Base-by-base conservation (phyloP, 108 stramenopile species). In the Skeletonema grethae region DNA sequence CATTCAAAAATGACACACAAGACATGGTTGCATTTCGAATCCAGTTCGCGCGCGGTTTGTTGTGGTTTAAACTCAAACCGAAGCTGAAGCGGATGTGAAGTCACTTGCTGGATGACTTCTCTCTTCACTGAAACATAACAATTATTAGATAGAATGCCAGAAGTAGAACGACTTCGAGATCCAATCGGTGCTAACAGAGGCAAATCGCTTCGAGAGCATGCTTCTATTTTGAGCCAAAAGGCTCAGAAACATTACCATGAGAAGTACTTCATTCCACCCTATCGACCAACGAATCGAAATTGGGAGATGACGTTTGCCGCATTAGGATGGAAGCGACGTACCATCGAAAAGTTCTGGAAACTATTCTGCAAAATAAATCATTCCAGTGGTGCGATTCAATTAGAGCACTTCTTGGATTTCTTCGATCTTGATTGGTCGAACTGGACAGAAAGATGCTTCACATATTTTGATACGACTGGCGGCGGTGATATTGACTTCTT, bases 401-500 rank as follows among this genome's bases (percentile, higher is more conserved):
- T 76, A 7, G 63, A 73, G 18, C 71, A 80, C 12, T 85, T 85
- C 60, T 65, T 85, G 30, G 57, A 78, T 24, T 77, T 67, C 72
- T 85, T 77, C 15, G 41, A 61, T 58, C 67, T 85, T 18, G 75
- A 81, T 73, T 72, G 84, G 70, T 70, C 79, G 46, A 50, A 66
- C 9, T 82, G 75, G 74, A 77, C 76, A 31, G 80, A 80, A 48
- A 63, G 75, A 69, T 62, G 67, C 58, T 85, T 85, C 58, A 53
- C 50, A 8, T 78, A 85, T 61, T 85, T 77, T 67, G 84, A 85
- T 62, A 77, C 76, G 5, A 73, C 72, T 8, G 76, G 80, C 1
- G 63, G 80, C 39, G 80, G 80, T 15, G 69, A 61, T 39, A 73
- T 85, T 59, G 77, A 85, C 69, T 85, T 85, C 56, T 65, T 85